phyloP scores from a whole-genome alignment of 1,284 basidiomycete genomes.

The Tilletia caries region DNA sequence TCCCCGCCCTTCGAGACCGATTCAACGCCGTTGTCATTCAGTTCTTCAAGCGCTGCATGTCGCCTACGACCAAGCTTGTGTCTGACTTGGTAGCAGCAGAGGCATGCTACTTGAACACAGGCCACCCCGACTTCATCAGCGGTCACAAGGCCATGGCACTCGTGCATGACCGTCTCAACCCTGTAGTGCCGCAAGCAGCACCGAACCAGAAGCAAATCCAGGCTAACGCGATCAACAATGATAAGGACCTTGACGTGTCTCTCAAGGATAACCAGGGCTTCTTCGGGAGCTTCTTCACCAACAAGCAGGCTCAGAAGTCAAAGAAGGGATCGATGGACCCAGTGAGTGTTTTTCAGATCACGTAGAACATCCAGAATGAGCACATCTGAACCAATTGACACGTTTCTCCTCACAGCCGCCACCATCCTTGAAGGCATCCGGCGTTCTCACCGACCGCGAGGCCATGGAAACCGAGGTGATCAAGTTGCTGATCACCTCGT shows the following conservation, averaged over 20 bases:
- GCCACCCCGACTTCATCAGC: conserved; percentile 93
- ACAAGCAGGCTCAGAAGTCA: conserved; percentile 63
- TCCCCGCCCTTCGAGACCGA: conserved; percentile 85
- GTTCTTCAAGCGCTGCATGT: conserved; percentile 92
- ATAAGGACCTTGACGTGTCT: conserved; percentile 88
- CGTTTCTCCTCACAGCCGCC: conserved; percentile 63
- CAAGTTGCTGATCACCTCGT: conserved; percentile 62
- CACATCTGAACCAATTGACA: neutral
- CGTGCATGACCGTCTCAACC: conserved; percentile 74
- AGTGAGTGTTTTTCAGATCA: neutral
- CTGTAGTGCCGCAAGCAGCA: conserved; percentile 37
- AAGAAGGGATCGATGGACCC: conserved; percentile 73
- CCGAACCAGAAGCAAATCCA: conserved; percentile 46
- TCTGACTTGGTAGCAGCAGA: conserved; percentile 74
- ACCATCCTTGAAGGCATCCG: conserved; percentile 82
- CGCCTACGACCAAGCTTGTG: conserved; percentile 90
- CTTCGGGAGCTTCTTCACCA: conserved; percentile 88
- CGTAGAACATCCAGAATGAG: too few species aligned
- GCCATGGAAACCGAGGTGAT: conserved; percentile 99
- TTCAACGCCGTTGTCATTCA: conserved; percentile 92
- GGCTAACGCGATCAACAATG: conserved; percentile 73
- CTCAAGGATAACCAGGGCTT: conserved; percentile 77
- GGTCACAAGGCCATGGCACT: conserved; percentile 95
- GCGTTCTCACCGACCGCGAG: conserved; percentile 89
- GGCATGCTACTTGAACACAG: conserved; percentile 75